Evolutionary conservation across 345 rosid genomes (phyloP), one percentile per base, ranked within the genome.

Genomic region (Firmiana major): DNA sequence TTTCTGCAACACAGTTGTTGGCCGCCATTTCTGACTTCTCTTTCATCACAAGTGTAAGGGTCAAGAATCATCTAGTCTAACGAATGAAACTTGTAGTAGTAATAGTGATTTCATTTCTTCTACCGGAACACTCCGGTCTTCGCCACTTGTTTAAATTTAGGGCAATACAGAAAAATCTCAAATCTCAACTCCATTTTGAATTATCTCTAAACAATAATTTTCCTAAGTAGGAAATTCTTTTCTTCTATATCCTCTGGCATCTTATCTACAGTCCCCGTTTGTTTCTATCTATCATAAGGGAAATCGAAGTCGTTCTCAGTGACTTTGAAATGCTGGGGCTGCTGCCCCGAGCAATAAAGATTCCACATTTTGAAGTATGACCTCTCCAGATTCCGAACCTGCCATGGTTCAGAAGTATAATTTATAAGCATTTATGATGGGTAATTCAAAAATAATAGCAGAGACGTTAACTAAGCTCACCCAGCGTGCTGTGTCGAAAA

Each of bases 361-460:
- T 85, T 92, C 99, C 98, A 97, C 99, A 97, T 97, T 84, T 90
- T 97, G 78, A 91, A 88, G 85, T 90, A 97, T 13, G 97, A 81
- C 75, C 97, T 83, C 83, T 94, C 99, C 51, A 97, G 87, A 85
- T 97, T 97, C 77, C 83, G 87, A 72, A 97, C 99, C 98, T 97
- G 91, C 79, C 84, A 63, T 40, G 11, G 36, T n/a, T 28, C 60
- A 17, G 4, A n/a, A 13, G 31, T n/a, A 40, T 5, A 4, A 8
- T 16, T 67, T 12, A 34, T 31, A 36, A 26, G 19, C 24, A 12
- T 5, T 31, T n/a, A 36, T 12, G 9, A 16, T 7, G 16, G 42
- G 10, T 24, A 59, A 21, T 3, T 54, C 57, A 63, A 22, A 34
- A 38, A 31, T 9, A 45, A 36, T 19, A 15, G 2, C 28, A 59